Evolutionary conservation across 306 rosid genomes (phyloP).

Genomic region (Gleditsia sinensis): DNA sequence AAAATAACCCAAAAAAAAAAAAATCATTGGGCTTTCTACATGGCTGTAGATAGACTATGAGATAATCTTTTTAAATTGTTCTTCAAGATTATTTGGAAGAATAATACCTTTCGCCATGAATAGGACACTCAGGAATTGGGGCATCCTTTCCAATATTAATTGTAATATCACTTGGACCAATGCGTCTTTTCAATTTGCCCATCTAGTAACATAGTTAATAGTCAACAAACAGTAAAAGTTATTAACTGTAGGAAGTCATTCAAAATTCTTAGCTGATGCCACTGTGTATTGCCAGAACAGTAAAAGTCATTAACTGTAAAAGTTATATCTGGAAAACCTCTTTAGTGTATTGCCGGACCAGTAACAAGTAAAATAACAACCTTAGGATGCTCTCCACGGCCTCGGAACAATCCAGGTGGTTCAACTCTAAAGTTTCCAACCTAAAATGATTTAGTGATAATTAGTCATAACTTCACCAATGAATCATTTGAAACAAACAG

Average conservation of each 20-base stretch:
- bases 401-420: slow-evolving; percentile 95
- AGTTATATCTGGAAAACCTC: slow-evolving; percentile 23
- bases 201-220: slow-evolving; percentile 58
- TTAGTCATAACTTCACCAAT: not conserved
- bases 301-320: too few relatives aligned
- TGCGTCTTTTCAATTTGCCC: slow-evolving; percentile 86
- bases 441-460: slow-evolving; percentile 44
- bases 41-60: slow-evolving; percentile 8
- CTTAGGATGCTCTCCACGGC: slow-evolving; percentile 99
- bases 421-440: slow-evolving; percentile 99
- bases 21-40: not conserved
- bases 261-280: slow-evolving; percentile 17
- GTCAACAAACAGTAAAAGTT: slow-evolving; percentile 21
- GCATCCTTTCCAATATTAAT: slow-evolving; percentile 86
- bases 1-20: not conserved
- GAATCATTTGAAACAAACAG: slow-evolving; percentile 28
- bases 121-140: slow-evolving; percentile 89
- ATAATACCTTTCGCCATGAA: slow-evolving; percentile 79
- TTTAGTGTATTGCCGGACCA: slow-evolving; percentile 52
- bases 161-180: slow-evolving; percentile 75
- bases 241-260: slow-evolving; percentile 16
- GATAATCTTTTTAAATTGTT: not conserved
- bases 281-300: too few relatives aligned
- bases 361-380: slow-evolving; percentile 43
- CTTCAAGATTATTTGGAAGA: slow-evolving; percentile 15